phyloP scores from a whole-genome alignment of 208 protist species.

The Wallacemonas sp. region DNA sequence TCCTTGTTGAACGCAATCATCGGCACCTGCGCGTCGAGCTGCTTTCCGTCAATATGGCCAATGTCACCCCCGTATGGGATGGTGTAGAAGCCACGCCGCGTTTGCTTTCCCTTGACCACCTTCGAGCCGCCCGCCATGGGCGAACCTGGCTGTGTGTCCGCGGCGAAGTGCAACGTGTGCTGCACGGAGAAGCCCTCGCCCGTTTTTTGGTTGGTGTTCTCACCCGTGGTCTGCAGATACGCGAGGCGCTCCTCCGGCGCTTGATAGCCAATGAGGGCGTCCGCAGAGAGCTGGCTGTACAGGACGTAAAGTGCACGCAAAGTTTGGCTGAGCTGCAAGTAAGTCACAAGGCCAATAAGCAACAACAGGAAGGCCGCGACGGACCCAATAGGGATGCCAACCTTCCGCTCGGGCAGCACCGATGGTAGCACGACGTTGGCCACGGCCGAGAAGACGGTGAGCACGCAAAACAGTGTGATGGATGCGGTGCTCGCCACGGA shows the following conservation, averaged over 20 bases:
- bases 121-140: slow-evolving; percentile 6
- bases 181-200: neutral
- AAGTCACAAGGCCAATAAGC: slow-evolving; percentile 28
- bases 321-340: slow-evolving; percentile 49
- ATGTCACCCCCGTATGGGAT: slow-evolving; percentile 70
- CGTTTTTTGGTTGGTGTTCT: neutral
- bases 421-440: slow-evolving; percentile 56
- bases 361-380: slow-evolving; percentile 55
- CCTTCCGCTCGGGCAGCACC: slow-evolving; percentile 35
- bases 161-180: neutral
- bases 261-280: slow-evolving; percentile 11
- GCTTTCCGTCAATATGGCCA: slow-evolving; percentile 85
- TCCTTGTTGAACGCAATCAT: slow-evolving; percentile 84
- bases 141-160: neutral
- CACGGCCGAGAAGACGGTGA: slow-evolving; percentile 46
- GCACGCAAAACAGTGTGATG: slow-evolving; percentile 50
- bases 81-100: slow-evolving; percentile 74
- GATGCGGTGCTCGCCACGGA: slow-evolving; percentile 42
- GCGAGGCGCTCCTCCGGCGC: neutral
- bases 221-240: slow-evolving; percentile 2
- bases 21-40: slow-evolving; percentile 82
- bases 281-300: slow-evolving; percentile 47
- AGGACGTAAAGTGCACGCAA: slow-evolving; percentile 49
- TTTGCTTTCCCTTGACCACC: slow-evolving; percentile 45
- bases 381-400: slow-evolving; percentile 48